Evolutionary conservation across 2,329 filamentous ascomycete genomes (phyloP), one percentile per base, ranked within the genome.

Genomic region (Xylaria hypoxylon): DNA sequence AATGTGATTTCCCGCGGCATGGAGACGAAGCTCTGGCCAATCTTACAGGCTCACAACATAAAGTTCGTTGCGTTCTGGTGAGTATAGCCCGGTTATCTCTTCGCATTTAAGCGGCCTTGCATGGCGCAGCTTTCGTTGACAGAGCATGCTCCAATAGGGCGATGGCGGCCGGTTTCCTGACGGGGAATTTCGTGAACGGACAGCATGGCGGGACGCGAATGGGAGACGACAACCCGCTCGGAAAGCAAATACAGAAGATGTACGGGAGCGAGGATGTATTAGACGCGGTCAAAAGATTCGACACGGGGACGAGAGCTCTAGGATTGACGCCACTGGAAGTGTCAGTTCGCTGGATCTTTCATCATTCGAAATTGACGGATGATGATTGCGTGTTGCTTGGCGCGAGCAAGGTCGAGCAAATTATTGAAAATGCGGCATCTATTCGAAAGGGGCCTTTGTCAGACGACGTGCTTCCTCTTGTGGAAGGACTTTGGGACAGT

Each of bases 21-120:
- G 58, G 80, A 83, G 59, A 73, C 70, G 2, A 68, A 71, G 13
- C 70, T 82, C 3, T 71, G 80, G 13, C 80, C 80, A 0, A 64
- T 79, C 0, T 71, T 82, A 5, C 77, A 77, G 15, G 70, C 75
- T 5, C 73, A 80, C 62, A 65, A 59, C 3, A 64, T 74, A 3
- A 51, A 50, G 4, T 74, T 73, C 59, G 60, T 64, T 19, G 67
- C 67, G 31, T 75, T 71, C 52, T 59, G 59, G 59, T 70, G 15
- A 58, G 64, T 67, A 15, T 17, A 24, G 5, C n/a, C 26, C n/a
- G n/a, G n/a, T n/a, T n/a, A 13, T 11, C 51, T 35, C 6, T 50
- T 38, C 5, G 5, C 35, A 26, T 50, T 22, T 24, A 15, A 47
- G 26, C 28, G 13, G 22, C 4, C 3, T 5, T 15, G 13, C 3